Percentiles rank a stretch among this genome's conserved stretches.
Conservation (phyloP, 805 yeast genomes). For the Teunomyces gatunensis region DNA sequence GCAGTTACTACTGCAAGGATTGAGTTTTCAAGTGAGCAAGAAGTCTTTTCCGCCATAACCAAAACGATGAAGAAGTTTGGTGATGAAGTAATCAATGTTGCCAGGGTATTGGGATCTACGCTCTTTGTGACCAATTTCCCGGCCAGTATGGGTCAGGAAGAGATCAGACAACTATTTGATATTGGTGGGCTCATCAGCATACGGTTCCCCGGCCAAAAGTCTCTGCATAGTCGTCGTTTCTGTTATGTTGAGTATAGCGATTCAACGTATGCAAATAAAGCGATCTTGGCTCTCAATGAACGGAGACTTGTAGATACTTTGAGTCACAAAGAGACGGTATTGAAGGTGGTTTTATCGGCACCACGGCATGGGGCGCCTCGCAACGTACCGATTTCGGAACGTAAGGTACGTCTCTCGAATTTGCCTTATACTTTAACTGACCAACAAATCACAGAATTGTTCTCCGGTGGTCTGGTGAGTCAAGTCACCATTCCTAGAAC, state of each 20-base stretch:
- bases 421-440: conserved; percentile 47
- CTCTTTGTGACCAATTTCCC: conserved; percentile 78
- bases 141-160: conserved; percentile 42
- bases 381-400: conserved; percentile 44
- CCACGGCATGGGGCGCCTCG: conserved; percentile 29
- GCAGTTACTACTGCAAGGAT: conserved; percentile 44
- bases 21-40: conserved; percentile 51
- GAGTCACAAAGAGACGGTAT: conserved; percentile 23
- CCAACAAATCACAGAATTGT: conserved; percentile 35
- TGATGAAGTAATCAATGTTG: conserved; percentile 44
- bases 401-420: conserved; percentile 57
- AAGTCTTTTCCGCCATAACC: conserved; percentile 58
- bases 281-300: conserved; percentile 43
- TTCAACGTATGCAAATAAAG: conserved; percentile 42
- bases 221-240: conserved; percentile 59
- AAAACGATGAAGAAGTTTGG: conserved; percentile 50
- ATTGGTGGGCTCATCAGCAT: conserved; percentile 46
- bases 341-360: conserved; percentile 62
- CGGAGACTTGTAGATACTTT: conserved; percentile 27
- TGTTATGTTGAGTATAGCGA: conserved; percentile 63
- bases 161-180: conserved; percentile 41
- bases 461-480: conserved; percentile 54
- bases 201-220: conserved; percentile 62
- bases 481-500: conserved; percentile 44
- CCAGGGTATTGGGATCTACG: conserved; percentile 46